phyloP scores from a whole-genome alignment of 306 rosid genomes.

The Cicer bijugum region DNA sequence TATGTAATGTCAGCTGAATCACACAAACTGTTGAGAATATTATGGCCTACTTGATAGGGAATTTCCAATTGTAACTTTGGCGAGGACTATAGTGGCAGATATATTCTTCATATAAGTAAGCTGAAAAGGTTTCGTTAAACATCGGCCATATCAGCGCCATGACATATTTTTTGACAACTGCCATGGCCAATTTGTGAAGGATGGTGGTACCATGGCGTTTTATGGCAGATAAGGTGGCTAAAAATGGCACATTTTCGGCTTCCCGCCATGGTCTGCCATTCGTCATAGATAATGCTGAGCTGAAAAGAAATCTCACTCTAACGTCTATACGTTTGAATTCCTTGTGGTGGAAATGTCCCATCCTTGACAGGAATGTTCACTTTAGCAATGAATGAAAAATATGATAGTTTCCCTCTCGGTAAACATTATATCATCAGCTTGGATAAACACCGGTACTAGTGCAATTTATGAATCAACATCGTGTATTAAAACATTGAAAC shows the following conservation, averaged over 20 bases:
- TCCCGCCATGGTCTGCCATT: too few species aligned
- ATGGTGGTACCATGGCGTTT: too few species aligned
- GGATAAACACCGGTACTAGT: background rate
- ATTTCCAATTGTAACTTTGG: conserved; percentile 17
- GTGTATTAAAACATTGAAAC: conserved; percentile 24
- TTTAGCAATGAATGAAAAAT: background rate
- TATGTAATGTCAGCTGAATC: conserved; percentile 16
- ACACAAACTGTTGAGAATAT: conserved; percentile 13
- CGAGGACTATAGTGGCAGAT: conserved; percentile 17
- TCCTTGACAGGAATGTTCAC: background rate
- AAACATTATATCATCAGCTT: background rate
- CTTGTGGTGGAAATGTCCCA: conserved; percentile 26
- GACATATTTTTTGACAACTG: too few species aligned
- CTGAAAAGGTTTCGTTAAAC: background rate
- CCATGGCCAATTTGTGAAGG: too few species aligned
- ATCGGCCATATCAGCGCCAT: too few species aligned
- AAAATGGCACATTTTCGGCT: too few species aligned
- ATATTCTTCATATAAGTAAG: background rate
- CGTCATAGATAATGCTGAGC: background rate
- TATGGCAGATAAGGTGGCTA: too few species aligned
- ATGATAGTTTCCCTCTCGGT: background rate
- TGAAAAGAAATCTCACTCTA: conserved; percentile 29
- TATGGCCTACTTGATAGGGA: conserved; percentile 33
- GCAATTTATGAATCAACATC: conserved; percentile 4
- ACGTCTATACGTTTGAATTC: background rate